Base-by-base conservation (phyloP, 352 stramenopile genomes). In the Globisporangium okanoganense region DNA sequence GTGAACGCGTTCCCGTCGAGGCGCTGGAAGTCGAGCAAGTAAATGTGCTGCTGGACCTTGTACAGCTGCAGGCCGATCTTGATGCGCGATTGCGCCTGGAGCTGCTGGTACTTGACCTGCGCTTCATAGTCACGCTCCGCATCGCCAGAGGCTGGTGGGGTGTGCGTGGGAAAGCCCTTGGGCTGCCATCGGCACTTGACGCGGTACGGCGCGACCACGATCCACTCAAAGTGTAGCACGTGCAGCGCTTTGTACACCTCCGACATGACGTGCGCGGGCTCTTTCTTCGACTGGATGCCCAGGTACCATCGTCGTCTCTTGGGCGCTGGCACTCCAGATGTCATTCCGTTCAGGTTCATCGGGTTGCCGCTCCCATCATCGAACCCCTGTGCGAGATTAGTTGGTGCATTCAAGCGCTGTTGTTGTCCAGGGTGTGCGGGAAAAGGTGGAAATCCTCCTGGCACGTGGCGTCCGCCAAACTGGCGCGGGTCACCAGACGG, bases 271-370 rank as follows among this genome's bases (percentile, higher is more conserved):
- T 99, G 96, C 36, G 95, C 96, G 13, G 97, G 97, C 64, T 99
- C 97, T 75, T 99, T 99, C 74, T 99, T 99, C 67, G 90, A 98
- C 84, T 99, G 97, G 70, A 99, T 99, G 44, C 97, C 97, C 55
- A 99, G 68, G 70, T 99, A 99, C 97, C 97, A 99, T 65, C 97
- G 74, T 70, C 97, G 84, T 44, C 82, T 66, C 69, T 94, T 94
- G 6, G 76, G 73, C 0, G 79, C 71, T 9, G 78, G 78, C 7
- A 67, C 55, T 16, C 57, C 64, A n/a, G 41, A 16, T 0, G 22
- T 64, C 5, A 36, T 60, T 31, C 51, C 58, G 5, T 27, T 50
- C 9, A 29, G 25, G 22, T 45, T 60, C 20, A 36, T 35, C 22
- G 49, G 29, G 29, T 55, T 55, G n/a, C 49, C 49, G 10, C 27